phyloP scores from a whole-genome alignment of 1,284 basidiomycete genomes.

The Stereum hirsutum region DNA sequence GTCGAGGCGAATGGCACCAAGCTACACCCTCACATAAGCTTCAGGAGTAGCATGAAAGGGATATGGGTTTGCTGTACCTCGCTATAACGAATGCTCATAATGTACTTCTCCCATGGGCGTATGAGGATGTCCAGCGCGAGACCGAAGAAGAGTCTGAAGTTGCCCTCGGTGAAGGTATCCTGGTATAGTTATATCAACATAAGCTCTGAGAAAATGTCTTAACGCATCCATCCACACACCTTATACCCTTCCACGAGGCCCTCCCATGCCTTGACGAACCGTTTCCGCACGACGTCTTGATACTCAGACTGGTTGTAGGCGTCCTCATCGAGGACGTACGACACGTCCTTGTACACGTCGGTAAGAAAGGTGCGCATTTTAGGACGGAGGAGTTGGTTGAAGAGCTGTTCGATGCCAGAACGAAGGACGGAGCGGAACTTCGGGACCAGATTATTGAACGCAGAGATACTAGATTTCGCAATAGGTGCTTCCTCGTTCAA shows the following conservation, averaged over 20 bases:
- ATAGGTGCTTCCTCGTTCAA: conserved; percentile 43
- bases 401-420: conserved; percentile 85
- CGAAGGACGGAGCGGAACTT: conserved; percentile 67
- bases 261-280: conserved; percentile 87
- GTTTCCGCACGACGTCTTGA: conserved; percentile 78
- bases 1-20: conserved; percentile 97
- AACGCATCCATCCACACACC: conserved; percentile 29
- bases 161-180: conserved; percentile 81
- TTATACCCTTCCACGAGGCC: conserved; percentile 77
- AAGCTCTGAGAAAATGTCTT: too few species aligned
- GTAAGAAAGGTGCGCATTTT: conserved; percentile 75
- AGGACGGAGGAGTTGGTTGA: conserved; percentile 86
- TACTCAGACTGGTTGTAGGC: conserved; percentile 77
- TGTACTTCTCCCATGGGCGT: conserved; percentile 88
- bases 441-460: conserved; percentile 43
- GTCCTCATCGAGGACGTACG: conserved; percentile 88
- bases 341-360: conserved; percentile 86
- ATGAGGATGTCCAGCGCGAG: conserved; percentile 82
- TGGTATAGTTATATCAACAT: conserved; percentile 18
- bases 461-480: conserved; percentile 36
- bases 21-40: conserved; percentile 32
- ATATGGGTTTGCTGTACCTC: conserved; percentile 46
- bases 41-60: background rate
- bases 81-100: conserved; percentile 76
- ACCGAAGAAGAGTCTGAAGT: conserved; percentile 81